phyloP scores from a whole-genome alignment of 306 rosid species.

The Cicer arietinum region DNA sequence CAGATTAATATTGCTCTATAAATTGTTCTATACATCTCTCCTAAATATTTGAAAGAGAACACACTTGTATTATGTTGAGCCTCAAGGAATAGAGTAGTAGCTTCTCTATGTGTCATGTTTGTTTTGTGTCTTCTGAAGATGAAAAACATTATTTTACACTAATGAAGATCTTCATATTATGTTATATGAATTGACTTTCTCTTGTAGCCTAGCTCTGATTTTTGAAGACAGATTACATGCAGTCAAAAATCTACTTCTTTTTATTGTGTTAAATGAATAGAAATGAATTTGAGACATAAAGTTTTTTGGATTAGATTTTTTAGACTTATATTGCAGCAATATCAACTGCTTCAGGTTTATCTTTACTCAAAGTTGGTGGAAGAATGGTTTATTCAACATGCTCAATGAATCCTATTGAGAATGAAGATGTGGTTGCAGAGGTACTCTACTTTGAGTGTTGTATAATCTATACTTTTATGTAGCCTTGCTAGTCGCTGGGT shows the following conservation, averaged over 20 bases:
- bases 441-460: slow-evolving; percentile 48
- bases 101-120: slow-evolving; percentile 26
- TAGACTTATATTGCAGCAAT: slow-evolving; percentile 34
- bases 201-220: slow-evolving; percentile 18
- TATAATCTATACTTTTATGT: not conserved
- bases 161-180: not conserved
- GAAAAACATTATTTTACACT: not conserved
- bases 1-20: too few species aligned
- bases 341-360: slow-evolving; percentile 60
- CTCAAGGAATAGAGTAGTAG: slow-evolving; percentile 15
- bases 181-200: slow-evolving; percentile 22
- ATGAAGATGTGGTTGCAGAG: slow-evolving; percentile 97
- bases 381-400: slow-evolving; percentile 98
- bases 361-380: slow-evolving; percentile 91
- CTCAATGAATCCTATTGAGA: slow-evolving; percentile 97
- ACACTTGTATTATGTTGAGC: not conserved
- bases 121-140: slow-evolving; percentile 20
- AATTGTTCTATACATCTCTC: too few species aligned
- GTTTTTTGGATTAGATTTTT: not conserved
- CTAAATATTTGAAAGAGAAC: slow-evolving; percentile 4
- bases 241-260: slow-evolving; percentile 5
- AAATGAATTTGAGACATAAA: slow-evolving; percentile 20
- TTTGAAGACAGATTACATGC: slow-evolving; percentile 11
- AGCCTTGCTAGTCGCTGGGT: slow-evolving; percentile 9
- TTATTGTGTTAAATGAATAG: slow-evolving; percentile 31